Base-by-base conservation (phyloP, 1,139 yeast species). In the Taiozyma sp. region DNA sequence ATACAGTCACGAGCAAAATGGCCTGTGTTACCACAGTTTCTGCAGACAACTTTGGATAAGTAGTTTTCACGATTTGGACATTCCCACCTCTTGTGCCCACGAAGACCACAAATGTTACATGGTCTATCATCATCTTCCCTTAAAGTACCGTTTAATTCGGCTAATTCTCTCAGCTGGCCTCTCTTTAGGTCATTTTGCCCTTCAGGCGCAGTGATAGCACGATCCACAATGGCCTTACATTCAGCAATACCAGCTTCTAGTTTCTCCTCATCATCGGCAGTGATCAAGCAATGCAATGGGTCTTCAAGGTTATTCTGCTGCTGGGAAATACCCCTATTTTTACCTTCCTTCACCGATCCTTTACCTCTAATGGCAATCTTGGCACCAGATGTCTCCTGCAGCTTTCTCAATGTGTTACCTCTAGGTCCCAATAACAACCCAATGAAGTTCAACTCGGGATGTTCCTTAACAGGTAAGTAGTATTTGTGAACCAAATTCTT, bases 281-380 rank as follows among this genome's bases (percentile, higher is more conserved):
- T 87, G 51, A 93, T 84, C 45, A 92, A 71, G 62, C 96, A 93
- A 68, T 95, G 99, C 53, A 95, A 70, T 47, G 90, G 96, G 54
- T 93, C 99, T 60, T 81, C 81, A 60, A 80, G 67, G 52, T 81
- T 79, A 51, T 81, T 78, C 43, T 61, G 64, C 46, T 68, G 68
- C 0, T 58, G 51, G 2, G 62, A 56, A 2, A 71, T 70, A 27
- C 73, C 72, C 45, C 75, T 73, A 53, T 79, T 79, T 66, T 85
- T 87, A 43, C 98, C 98, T 64, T 90, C 96, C 64, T 93, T 93
- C 23, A 91, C 96, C 0, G 98, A 91, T 0, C 99, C 99, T 61
- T 87, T 84, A 40, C 98, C 98, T 61, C 98, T 75, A 42, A 92
- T 87, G 2, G 92, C 95, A 55, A 92, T 84, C 55, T 79, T 79